phyloP scores from a whole-genome alignment of 305 asterid genomes.

The Fraxinus baroniana region DNA sequence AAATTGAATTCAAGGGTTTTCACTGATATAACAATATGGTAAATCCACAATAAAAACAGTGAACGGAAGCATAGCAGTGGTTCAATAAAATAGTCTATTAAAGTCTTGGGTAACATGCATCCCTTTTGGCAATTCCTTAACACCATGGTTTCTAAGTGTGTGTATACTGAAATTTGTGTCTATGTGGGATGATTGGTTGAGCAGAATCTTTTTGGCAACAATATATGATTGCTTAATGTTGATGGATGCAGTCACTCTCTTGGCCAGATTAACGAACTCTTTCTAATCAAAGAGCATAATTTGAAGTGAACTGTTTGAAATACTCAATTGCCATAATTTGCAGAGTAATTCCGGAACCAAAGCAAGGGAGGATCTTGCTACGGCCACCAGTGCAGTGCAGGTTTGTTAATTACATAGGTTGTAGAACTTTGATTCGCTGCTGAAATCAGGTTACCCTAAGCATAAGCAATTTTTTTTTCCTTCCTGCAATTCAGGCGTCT shows the following conservation, averaged over 20 bases:
- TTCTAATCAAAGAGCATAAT: neutral
- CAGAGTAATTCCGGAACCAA: conserved; percentile 60
- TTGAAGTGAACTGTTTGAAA: conserved; percentile 10
- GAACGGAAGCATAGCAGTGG: neutral
- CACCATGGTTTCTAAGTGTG: neutral
- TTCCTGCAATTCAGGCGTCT: neutral
- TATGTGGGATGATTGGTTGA: neutral
- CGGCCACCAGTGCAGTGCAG: conserved; percentile 55
- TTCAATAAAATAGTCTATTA: neutral
- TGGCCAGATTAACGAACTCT: neutral
- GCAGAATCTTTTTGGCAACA: neutral
- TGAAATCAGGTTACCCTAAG: neutral
- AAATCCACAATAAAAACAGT: neutral
- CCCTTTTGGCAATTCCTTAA: neutral
- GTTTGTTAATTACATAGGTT: conserved; percentile 26
- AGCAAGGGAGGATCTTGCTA: conserved; percentile 63
- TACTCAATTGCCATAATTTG: neutral
- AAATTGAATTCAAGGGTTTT: neutral
- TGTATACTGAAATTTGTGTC: neutral
- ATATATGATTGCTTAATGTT: neutral
- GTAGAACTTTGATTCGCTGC: neutral
- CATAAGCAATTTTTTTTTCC: neutral
- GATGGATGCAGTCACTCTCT: conserved; percentile 3
- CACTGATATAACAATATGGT: neutral
- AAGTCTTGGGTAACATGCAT: neutral